Conservation (phyloP, 73 alveolate genomes). For the Effrenium voratum region DNA sequence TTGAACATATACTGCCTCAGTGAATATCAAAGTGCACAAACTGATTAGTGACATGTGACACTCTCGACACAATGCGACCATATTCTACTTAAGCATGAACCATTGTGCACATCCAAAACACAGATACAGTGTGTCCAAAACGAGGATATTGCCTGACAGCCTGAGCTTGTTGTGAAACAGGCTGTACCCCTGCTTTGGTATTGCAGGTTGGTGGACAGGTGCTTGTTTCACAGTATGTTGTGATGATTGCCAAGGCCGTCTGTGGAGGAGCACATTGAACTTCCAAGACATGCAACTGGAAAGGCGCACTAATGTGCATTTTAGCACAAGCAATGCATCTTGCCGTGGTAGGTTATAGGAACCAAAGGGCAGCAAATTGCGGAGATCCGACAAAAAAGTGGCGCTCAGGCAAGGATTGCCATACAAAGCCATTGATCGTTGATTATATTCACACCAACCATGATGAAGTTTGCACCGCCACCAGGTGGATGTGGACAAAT, state of each 20-base stretch:
- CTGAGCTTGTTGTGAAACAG: too few species aligned
- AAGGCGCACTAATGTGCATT: not conserved
- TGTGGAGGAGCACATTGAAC: constrained; percentile 84
- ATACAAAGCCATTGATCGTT: not conserved
- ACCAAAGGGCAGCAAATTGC: constrained; percentile 93
- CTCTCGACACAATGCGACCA: too few species aligned
- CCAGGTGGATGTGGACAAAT: constrained; percentile 91
- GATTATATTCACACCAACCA: not conserved
- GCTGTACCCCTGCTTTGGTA: too few species aligned
- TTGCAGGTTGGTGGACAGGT: too few species aligned
- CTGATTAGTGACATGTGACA: too few species aligned
- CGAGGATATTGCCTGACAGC: too few species aligned
- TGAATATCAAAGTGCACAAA: too few species aligned
- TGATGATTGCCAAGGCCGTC: constrained; percentile 32
- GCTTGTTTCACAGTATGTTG: not conserved
- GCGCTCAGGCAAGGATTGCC: constrained; percentile 45
- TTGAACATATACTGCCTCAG: too few species aligned
- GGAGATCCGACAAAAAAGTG: constrained; percentile 87
- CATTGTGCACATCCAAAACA: too few species aligned
- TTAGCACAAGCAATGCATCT: not conserved
- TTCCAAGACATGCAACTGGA: constrained; percentile 92
- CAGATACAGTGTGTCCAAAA: too few species aligned
- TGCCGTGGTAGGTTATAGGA: constrained; percentile 48
- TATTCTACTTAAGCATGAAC: too few species aligned
- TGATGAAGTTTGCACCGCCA: not conserved